These are phyloP conservation scores for Microsporum ferrugineum DNA, from an alignment of 2,329 filamentous ascomycete genomes.

Conservation along the genomic window DNA sequence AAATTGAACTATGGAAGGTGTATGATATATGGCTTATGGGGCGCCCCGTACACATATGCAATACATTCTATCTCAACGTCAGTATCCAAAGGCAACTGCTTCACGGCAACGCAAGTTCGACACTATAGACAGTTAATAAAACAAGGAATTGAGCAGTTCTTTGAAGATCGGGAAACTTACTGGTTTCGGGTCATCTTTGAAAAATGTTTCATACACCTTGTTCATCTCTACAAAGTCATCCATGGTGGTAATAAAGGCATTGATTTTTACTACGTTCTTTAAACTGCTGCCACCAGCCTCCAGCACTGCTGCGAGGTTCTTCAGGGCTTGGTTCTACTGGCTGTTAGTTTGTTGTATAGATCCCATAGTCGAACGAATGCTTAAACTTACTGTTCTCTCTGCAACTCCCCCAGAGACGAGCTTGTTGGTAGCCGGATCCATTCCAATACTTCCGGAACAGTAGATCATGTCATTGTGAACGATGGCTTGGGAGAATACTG, in stretches of 20 bases:
- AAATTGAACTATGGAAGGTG: not conserved
- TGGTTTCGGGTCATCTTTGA: slow-evolving; percentile 10
- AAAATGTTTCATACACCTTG: slow-evolving; percentile 62
- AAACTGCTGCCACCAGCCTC: slow-evolving; percentile 49
- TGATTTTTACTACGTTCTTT: slow-evolving; percentile 54
- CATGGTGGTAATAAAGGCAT: slow-evolving; percentile 56
- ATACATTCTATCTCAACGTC: slow-evolving; percentile 12
- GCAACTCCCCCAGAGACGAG: slow-evolving; percentile 41
- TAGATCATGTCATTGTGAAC: slow-evolving; percentile 57
- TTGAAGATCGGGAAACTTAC: not conserved
- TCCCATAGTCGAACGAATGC: not conserved
- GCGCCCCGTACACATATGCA: not conserved
- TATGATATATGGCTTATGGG: not conserved
- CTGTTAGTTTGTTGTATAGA: not conserved
- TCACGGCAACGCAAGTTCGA: slow-evolving; percentile 11
- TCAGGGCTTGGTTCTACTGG: slow-evolving; percentile 37
- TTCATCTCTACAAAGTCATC: slow-evolving; percentile 67
- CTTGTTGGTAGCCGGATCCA: slow-evolving; percentile 44
- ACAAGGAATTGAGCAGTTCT: not conserved
- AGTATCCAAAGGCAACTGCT: slow-evolving; percentile 9
- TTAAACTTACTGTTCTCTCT: slow-evolving; percentile 11
- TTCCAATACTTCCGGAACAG: slow-evolving; percentile 53
- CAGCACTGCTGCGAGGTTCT: slow-evolving; percentile 50
- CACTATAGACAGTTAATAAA: not conserved
- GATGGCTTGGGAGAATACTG: slow-evolving; percentile 50